Percentiles rank a stretch among this genome's conserved stretches.
phyloP scores from a whole-genome alignment of 2,329 filamentous ascomycete species.

The Scleromitrula shiraiana region DNA sequence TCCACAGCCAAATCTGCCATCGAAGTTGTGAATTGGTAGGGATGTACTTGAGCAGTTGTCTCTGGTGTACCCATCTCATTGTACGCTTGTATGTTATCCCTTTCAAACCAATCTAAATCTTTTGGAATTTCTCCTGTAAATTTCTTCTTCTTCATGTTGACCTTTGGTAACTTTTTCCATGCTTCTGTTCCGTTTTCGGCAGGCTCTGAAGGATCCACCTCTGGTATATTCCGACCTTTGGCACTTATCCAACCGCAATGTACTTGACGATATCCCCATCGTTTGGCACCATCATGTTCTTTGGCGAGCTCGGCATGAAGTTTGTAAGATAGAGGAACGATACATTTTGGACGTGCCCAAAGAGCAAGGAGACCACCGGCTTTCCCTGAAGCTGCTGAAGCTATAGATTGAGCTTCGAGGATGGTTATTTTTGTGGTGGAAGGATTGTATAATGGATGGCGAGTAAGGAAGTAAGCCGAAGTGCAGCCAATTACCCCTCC shows the following conservation, averaged over 20 bases:
- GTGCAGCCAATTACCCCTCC: conserved; percentile 91
- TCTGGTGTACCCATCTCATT: conserved; percentile 73
- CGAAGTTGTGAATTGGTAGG: conserved; percentile 77
- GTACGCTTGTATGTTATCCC: conserved; percentile 59
- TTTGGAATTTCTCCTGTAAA: conserved; percentile 57
- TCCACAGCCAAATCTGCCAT: conserved; percentile 71
- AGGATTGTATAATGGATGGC: conserved; percentile 73
- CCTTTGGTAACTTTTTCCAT: conserved; percentile 58
- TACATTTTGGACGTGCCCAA: conserved; percentile 81
- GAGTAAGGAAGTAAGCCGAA: conserved; percentile 83
- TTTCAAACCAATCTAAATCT: conserved; percentile 79
- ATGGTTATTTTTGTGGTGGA: conserved; percentile 71
- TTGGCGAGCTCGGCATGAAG: conserved; percentile 79
- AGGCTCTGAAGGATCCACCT: not conserved
- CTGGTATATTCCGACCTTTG: conserved; percentile 16
- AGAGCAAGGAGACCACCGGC: conserved; percentile 83
- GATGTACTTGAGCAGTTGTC: conserved; percentile 90
- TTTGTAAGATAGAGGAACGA: conserved; percentile 79
- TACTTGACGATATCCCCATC: conserved; percentile 81
- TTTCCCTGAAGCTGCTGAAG: conserved; percentile 89
- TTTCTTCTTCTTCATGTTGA: conserved; percentile 38
- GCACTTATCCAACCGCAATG: conserved; percentile 51
- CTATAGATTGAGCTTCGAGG: conserved; percentile 77
- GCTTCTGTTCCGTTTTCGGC: conserved; percentile 3
- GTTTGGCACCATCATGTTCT: conserved; percentile 67